Percentiles rank a stretch among this genome's conserved stretches.
phyloP scores from a whole-genome alignment of 2,329 filamentous ascomycete species.

The Talaromyces sp. region DNA sequence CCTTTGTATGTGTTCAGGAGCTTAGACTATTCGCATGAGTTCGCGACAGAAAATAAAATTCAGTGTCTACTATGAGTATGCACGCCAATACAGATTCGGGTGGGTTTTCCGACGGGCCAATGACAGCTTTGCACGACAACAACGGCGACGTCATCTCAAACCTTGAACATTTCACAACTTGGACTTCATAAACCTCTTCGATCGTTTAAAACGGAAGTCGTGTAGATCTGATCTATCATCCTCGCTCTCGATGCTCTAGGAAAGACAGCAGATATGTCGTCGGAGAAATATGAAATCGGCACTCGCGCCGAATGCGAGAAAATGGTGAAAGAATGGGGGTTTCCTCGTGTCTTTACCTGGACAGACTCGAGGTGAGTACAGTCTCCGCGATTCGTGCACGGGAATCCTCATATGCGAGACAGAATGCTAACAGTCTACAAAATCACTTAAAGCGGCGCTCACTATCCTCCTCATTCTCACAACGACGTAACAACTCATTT shows the following conservation, averaged over 20 bases:
- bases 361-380: constrained; percentile 53
- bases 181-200: neutral
- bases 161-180: neutral
- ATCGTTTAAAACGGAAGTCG: neutral
- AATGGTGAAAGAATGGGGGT: constrained; percentile 58
- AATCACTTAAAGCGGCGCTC: constrained; percentile 46
- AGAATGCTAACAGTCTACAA: neutral
- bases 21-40: too few species aligned
- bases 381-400: neutral
- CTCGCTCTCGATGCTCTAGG: neutral
- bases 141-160: neutral
- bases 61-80: neutral
- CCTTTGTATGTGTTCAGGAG: too few species aligned
- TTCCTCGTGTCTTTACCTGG: constrained; percentile 60
- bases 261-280: constrained; percentile 7
- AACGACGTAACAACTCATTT: constrained; percentile 57
- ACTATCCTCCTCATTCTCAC: constrained; percentile 61
- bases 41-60: neutral
- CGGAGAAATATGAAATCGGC: constrained; percentile 32
- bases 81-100: neutral
- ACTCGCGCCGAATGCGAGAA: constrained; percentile 49
- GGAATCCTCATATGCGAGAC: neutral
- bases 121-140: neutral
- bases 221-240: neutral
- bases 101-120: neutral